Conservation (phyloP, 176 grass and related monocot species). For the Bothriochloa decipiens region DNA sequence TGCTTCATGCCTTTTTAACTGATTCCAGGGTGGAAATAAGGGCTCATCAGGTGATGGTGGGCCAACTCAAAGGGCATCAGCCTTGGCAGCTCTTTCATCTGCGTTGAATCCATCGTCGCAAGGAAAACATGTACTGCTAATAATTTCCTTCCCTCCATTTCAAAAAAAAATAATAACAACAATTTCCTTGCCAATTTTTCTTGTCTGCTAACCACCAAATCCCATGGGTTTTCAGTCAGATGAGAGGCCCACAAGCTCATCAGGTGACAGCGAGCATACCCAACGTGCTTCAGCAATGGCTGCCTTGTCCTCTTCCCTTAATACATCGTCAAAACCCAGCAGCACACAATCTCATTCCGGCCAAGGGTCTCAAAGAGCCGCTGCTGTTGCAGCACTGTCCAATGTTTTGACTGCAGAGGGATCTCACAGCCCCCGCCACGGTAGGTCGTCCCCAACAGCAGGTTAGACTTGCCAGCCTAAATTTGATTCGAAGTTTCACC, state of each 20-base stretch:
- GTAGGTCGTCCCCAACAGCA: conserved; percentile 45
- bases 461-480: conserved; percentile 33
- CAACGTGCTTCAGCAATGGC: conserved; percentile 89
- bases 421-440: conserved; percentile 53
- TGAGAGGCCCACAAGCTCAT: conserved; percentile 52
- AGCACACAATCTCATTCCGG: conserved; percentile 47
- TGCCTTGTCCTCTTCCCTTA: conserved; percentile 76
- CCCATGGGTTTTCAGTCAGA: conserved; percentile 37
- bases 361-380: conserved; percentile 94
- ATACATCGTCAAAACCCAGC: conserved; percentile 70
- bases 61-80: conserved; percentile 93
- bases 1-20: conserved; percentile 15
- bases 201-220: conserved; percentile 29
- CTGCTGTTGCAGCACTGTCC: conserved; percentile 88
- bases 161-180: neutral
- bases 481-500: conserved; percentile 18
- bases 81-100: conserved; percentile 87
- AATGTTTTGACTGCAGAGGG: conserved; percentile 76
- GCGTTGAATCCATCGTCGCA: conserved; percentile 82
- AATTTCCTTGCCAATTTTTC: conserved; percentile 1
- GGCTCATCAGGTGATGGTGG: conserved; percentile 68
- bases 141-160: neutral
- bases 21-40: conserved; percentile 56
- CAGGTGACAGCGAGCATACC: conserved; percentile 65
- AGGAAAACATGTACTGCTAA: conserved; percentile 48